Evolutionary conservation across 192 early-diverging fungal genomes (phyloP).

Genomic region (Chytriomyces confervae): DNA sequence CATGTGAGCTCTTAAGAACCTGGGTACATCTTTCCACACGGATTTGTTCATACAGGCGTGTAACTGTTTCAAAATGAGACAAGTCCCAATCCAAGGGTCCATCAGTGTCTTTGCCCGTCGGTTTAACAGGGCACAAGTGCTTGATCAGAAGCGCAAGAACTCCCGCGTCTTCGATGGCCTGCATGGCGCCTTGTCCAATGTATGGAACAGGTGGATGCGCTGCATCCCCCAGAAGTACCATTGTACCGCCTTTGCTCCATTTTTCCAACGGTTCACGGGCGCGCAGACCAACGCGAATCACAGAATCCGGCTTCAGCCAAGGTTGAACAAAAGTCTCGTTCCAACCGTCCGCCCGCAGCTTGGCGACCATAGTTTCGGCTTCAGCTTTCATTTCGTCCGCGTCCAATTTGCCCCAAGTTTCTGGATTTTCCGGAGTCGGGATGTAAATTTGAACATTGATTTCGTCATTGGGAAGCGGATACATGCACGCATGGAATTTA

Average conservation of each 20-base stretch:
- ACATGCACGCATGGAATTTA: constrained; percentile 52
- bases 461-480: constrained; percentile 44
- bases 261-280: constrained; percentile 40
- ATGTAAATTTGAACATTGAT: constrained; percentile 57
- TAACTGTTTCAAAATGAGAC: constrained; percentile 15
- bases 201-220: constrained; percentile 54
- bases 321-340: constrained; percentile 37
- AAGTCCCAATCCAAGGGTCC: constrained; percentile 17
- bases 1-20: constrained; percentile 33
- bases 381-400: constrained; percentile 39
- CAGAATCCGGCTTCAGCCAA: constrained; percentile 35
- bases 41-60: constrained; percentile 27
- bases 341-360: constrained; percentile 45
- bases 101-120: background rate
- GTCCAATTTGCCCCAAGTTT: constrained; percentile 49
- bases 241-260: constrained; percentile 30
- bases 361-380: constrained; percentile 27
- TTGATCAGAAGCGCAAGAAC: constrained; percentile 28
- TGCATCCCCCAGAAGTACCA: constrained; percentile 50
- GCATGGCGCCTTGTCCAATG: constrained; percentile 53
- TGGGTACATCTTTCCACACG: constrained; percentile 32
- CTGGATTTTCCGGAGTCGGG: constrained; percentile 45
- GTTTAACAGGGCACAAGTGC: background rate
- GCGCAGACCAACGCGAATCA: constrained; percentile 48
- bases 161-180: constrained; percentile 52